These are phyloP conservation scores for Solanum appendiculatum DNA, from an alignment of 257 asterid genomes.

Conservation along the genomic window DNA sequence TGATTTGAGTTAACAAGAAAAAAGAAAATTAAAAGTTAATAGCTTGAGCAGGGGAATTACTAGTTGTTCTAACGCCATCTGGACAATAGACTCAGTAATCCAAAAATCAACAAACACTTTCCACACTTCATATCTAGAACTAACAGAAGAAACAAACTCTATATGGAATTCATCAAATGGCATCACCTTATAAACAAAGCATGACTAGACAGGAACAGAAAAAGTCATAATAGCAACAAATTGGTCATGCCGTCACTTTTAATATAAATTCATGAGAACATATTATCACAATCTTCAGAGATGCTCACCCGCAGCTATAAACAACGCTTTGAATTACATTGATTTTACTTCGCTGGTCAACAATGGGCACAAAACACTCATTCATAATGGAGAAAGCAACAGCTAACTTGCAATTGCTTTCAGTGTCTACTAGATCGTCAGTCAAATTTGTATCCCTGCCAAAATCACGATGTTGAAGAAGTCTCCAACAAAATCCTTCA, in stretches of 20 bases:
- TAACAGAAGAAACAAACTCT: background rate
- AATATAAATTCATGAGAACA: background rate
- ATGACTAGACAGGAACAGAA: background rate
- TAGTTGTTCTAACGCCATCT: background rate
- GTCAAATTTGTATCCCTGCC: slow-evolving; percentile 19
- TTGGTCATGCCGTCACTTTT: background rate
- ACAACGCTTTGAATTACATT: slow-evolving; percentile 20
- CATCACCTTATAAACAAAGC: background rate
- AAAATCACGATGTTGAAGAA: slow-evolving; percentile 51
- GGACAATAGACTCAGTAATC: background rate
- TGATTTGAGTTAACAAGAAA: background rate
- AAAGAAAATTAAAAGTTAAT: background rate
- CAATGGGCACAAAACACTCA: slow-evolving; percentile 28
- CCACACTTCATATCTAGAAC: background rate
- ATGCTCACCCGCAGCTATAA: slow-evolving; percentile 25
- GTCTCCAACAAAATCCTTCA: slow-evolving; percentile 65
- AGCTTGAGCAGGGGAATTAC: background rate
- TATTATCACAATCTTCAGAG: background rate
- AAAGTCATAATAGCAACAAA: background rate
- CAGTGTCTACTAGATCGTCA: slow-evolving; percentile 19
- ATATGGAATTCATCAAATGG: background rate
- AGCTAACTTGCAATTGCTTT: slow-evolving; percentile 23
- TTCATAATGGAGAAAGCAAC: slow-evolving; percentile 21
- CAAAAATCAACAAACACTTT: background rate
- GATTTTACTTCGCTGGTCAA: slow-evolving; percentile 20